Evolutionary conservation across 441 rosid genomes (phyloP), one percentile per base, ranked within the genome.

Genomic region (Gossypium davidsonii): DNA sequence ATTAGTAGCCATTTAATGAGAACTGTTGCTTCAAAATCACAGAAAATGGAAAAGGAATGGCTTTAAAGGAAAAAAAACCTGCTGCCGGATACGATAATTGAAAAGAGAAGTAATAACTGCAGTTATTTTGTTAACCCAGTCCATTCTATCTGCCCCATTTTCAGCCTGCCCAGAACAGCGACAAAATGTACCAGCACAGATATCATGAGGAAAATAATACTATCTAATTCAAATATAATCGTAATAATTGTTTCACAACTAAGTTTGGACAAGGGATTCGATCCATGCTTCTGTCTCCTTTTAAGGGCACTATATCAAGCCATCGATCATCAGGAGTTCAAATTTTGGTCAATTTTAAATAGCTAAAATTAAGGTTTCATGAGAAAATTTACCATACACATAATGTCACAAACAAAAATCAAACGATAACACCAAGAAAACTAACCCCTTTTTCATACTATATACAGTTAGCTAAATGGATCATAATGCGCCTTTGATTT

Each of bases 81-180:
- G 91, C 62, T 87, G 93, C 76, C 85, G 79, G 67, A 91, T 81
- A 68, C 86, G 90, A 53, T 86, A 86, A 82, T 88, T 91, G 46
- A 94, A 83, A 78, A 94, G 95, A 25, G 95, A 87, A 73, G 95
- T 88, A 73, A 89, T 91, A 57, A 88, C 96, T 62, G 83, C 85
- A 68, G 88, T 89, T 70, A 90, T 90, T 79, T 94, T 91, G 81
- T 86, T 84, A 64, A 88, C 89, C 98, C 98, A 94, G 63, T 94
- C 97, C 89, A 84, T 84, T 85, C 92, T 85, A 81, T 94, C 98
- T 46, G 91, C 88, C 83, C 80, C 96, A 83, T 87, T 90, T 83
- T 94, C 98, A 78, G 97, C 96, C 98, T 94, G 85, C 68, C 71
- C 55, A 73, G 17, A 64, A 77, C 44, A 73, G 60, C 15, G 51